phyloP scores from a whole-genome alignment of 257 asterid species.

The Sherardia arvensis region DNA sequence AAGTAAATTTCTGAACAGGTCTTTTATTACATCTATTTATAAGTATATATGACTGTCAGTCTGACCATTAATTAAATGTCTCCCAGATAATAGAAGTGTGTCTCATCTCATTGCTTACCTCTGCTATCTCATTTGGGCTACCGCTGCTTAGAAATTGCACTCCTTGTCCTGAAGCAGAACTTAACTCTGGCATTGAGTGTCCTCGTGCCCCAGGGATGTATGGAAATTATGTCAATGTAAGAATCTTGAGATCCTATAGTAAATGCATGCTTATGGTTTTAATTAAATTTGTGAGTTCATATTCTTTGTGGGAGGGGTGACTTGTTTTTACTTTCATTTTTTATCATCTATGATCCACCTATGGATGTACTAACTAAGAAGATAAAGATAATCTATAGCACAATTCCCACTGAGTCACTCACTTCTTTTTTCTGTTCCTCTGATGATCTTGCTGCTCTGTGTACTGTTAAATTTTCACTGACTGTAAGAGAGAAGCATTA shows the following conservation, averaged over 20 bases:
- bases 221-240: conserved; percentile 94
- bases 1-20: conserved; percentile 43
- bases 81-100: conserved; percentile 88
- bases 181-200: conserved; percentile 80
- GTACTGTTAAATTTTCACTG: not conserved
- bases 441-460: not conserved
- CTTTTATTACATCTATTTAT: not conserved
- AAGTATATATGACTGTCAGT: not conserved
- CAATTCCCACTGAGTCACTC: not conserved
- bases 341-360: not conserved
- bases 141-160: conserved; percentile 89
- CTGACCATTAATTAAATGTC: conserved; percentile 11
- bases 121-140: conserved; percentile 79
- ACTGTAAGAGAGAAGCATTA: not conserved
- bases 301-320: not conserved
- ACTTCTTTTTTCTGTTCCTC: not conserved
- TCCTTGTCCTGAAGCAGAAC: conserved; percentile 83
- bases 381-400: not conserved
- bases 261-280: conserved; percentile 9
- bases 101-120: conserved; percentile 77
- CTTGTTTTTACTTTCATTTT: conserved; percentile 9
- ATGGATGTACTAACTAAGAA: not conserved
- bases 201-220: conserved; percentile 98
- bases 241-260: conserved; percentile 13
- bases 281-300: not conserved